Conservation (phyloP, 164 flowering plant genomes). For the Malania oleifera region DNA sequence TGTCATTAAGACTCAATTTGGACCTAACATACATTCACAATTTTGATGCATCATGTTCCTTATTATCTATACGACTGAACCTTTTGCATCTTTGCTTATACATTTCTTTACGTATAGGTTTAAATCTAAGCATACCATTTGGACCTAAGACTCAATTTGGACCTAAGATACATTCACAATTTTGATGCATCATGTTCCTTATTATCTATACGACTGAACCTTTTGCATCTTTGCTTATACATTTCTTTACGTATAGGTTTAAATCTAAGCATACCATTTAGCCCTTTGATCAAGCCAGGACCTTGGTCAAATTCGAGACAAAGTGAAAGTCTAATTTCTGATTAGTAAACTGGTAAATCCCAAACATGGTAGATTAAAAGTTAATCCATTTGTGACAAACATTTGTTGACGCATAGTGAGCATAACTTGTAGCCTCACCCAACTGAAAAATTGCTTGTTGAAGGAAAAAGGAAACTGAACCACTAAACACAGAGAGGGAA, state of each 20-base stretch:
- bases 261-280: neutral
- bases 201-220: neutral
- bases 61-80: neutral
- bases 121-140: neutral
- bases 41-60: neutral
- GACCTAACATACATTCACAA: too few species aligned
- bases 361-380: neutral
- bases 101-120: neutral
- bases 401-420: too few species aligned
- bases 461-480: neutral
- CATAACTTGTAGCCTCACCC: too few species aligned
- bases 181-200: neutral
- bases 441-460: neutral
- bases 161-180: too few species aligned
- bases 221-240: neutral
- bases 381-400: neutral
- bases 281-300: neutral
- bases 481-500: neutral
- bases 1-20: too few species aligned
- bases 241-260: neutral
- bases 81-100: neutral
- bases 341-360: neutral
- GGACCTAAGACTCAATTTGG: too few species aligned
- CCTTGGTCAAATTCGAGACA: neutral
- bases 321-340: neutral